Evolutionary conservation across 768 basidiomycete species (phyloP), one percentile per base, ranked within the genome.

Genomic region (Trichaptum fuscoviolaceum): DNA sequence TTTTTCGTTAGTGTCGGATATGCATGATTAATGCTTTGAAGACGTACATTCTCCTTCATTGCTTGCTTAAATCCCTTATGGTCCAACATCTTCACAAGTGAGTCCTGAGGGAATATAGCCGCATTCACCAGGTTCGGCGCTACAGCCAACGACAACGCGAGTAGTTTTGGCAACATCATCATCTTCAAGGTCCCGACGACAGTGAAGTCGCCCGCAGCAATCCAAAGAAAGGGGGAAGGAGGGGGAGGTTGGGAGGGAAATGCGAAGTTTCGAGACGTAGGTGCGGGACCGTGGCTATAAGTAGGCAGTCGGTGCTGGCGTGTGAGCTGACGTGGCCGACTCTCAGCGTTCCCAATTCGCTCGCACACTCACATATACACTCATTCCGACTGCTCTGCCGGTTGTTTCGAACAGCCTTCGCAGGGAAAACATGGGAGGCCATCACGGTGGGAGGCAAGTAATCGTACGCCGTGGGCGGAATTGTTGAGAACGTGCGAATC

Each of bases 41-140:
- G 36, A 79, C 90, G 67, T 75, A 94, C 93, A 70, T 92, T 91
- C 59, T 80, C 79, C 75, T 88, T 89, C 87, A 95, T 87, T 4
- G 79, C 85, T 65, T 87, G 83, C 74, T 80, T 87, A 77, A 92
- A 95, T 1, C 81, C 80, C 73, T 87, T 90, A 1, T 84, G 76
- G 73, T 91, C 88, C 35, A 95, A 71, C 82, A 86, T 84, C 80
- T 92, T 92, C 67, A 95, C 93, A 27, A 80, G 76, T 3, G 87
- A 81, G 68, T 83, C 84, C 36, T 78, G 70, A 0, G 82, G 81
- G 25, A 84, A 85, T 62, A 85, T 77, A 71, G 75, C 87, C 27
- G 85, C 87, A 57, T 81, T 82, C 70, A 80, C 84, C 69, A 86
- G 66, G 59, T 83, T 78, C 30, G 84, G 81, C 65, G 76, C 75